Percentiles rank a stretch among this genome's conserved stretches.
These are phyloP conservation scores for Pythium folliculosum DNA, from an alignment of 352 stramenopile species.

Conservation along the genomic window DNA sequence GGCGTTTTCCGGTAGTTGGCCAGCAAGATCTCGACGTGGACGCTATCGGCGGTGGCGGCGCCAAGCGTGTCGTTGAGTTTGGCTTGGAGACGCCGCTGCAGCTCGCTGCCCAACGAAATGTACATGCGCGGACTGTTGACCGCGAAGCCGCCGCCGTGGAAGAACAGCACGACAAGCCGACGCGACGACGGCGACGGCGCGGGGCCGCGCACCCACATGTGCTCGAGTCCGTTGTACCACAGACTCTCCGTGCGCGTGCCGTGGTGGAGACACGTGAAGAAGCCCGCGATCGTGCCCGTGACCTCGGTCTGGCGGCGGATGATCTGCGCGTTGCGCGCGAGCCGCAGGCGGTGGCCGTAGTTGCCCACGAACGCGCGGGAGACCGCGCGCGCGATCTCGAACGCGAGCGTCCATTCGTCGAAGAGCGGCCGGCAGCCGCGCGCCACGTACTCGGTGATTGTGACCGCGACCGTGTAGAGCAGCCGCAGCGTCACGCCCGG, in stretches of 20 bases:
- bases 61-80: background rate
- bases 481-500: slow-evolving; percentile 16
- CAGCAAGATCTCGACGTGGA: slow-evolving; percentile 14
- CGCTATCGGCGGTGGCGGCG: background rate
- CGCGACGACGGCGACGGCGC: background rate
- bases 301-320: slow-evolving; percentile 22
- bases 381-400: slow-evolving; percentile 25
- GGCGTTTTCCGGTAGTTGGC: slow-evolving; percentile 33
- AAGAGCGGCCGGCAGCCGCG: slow-evolving; percentile 27
- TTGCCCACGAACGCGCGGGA: slow-evolving; percentile 11
- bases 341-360: slow-evolving; percentile 18
- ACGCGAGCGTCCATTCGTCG: slow-evolving; percentile 28
- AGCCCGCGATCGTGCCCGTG: slow-evolving; percentile 16
- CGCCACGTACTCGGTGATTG: slow-evolving; percentile 24
- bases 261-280: slow-evolving; percentile 18
- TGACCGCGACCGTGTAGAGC: slow-evolving; percentile 9
- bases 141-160: slow-evolving; percentile 27
- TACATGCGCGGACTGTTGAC: slow-evolving; percentile 30
- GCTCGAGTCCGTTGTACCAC: slow-evolving; percentile 24
- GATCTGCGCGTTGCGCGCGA: slow-evolving; percentile 21
- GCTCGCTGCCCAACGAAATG: slow-evolving; percentile 31
- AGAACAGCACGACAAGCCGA: slow-evolving; percentile 25
- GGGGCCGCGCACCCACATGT: slow-evolving; percentile 22
- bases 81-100: slow-evolving; percentile 26
- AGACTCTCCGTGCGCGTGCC: slow-evolving; percentile 15